phyloP scores from a whole-genome alignment of 345 rosid species.

The Aethionema arabicum region DNA sequence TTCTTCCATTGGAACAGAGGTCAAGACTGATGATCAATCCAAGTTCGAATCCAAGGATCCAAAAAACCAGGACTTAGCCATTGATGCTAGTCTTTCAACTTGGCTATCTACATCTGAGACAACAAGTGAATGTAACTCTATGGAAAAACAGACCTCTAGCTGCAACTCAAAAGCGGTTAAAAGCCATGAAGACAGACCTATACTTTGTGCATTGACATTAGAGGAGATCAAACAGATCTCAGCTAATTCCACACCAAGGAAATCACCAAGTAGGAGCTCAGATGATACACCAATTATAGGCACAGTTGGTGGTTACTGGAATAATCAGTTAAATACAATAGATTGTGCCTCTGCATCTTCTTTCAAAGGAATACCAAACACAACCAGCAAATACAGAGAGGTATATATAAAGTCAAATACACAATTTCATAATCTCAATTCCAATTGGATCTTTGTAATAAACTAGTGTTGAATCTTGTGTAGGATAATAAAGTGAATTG shows the following conservation, averaged over 20 bases:
- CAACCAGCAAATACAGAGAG: slow-evolving; percentile 94
- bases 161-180: slow-evolving; percentile 47
- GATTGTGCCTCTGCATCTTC: slow-evolving; percentile 52
- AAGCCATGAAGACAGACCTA: slow-evolving; percentile 78
- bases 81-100: slow-evolving; percentile 90
- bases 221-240: slow-evolving; percentile 85
- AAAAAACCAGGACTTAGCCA: slow-evolving; percentile 46
- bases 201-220: slow-evolving; percentile 79
- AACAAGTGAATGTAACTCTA: slow-evolving; percentile 44
- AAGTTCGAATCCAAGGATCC: slow-evolving; percentile 42
- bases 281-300: slow-evolving; percentile 85
- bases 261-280: slow-evolving; percentile 76
- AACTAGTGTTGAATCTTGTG: slow-evolving; percentile 25
- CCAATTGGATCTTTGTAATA: background rate
- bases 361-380: slow-evolving; percentile 85
- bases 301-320: slow-evolving; percentile 85
- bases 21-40: slow-evolving; percentile 22
- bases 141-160: slow-evolving; percentile 31
- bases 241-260: slow-evolving; percentile 66
- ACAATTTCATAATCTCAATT: background rate
- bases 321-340: slow-evolving; percentile 38
- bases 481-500: slow-evolving; percentile 91
- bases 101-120: slow-evolving; percentile 70
- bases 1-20: slow-evolving; percentile 38
- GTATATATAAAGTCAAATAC: slow-evolving; percentile 40